Conservation (phyloP, 1,284 basidiomycete genomes). For the Sporisorium reilianum region DNA sequence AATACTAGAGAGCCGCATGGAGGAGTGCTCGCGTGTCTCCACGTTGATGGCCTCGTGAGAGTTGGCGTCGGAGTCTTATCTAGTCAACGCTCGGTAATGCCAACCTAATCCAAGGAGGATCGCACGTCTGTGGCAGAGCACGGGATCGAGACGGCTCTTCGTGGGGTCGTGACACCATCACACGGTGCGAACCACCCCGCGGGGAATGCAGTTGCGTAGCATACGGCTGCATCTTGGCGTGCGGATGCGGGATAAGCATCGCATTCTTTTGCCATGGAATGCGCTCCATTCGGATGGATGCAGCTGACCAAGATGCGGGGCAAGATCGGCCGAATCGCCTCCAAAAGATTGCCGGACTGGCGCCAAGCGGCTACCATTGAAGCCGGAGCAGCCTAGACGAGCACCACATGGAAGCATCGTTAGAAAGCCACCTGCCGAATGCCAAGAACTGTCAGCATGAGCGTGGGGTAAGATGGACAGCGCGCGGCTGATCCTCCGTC, state of each 20-base stretch:
- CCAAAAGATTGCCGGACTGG: background rate
- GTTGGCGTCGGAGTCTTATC: background rate
- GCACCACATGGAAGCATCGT: background rate
- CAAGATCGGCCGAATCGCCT: background rate
- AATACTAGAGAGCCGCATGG: background rate
- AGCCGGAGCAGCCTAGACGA: background rate
- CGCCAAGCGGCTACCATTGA: background rate
- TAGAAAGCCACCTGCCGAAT: background rate
- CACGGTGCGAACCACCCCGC: constrained; percentile 14
- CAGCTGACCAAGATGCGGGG: too few relatives aligned
- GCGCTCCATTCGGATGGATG: too few relatives aligned
- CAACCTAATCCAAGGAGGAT: background rate
- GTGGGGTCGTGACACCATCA: background rate
- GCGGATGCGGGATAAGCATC: too few relatives aligned
- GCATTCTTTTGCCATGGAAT: too few relatives aligned
- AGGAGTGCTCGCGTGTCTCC: too few relatives aligned
- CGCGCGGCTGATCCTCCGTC: background rate
- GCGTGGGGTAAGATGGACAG: constrained; percentile 13
- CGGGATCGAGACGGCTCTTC: background rate
- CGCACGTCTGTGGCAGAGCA: background rate
- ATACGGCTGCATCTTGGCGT: too few relatives aligned
- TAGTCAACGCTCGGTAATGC: background rate
- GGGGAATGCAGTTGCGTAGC: background rate
- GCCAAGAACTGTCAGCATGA: constrained; percentile 10
- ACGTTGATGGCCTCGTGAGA: background rate